phyloP scores from a whole-genome alignment of 768 basidiomycete genomes.

The Boletellus sp. region DNA sequence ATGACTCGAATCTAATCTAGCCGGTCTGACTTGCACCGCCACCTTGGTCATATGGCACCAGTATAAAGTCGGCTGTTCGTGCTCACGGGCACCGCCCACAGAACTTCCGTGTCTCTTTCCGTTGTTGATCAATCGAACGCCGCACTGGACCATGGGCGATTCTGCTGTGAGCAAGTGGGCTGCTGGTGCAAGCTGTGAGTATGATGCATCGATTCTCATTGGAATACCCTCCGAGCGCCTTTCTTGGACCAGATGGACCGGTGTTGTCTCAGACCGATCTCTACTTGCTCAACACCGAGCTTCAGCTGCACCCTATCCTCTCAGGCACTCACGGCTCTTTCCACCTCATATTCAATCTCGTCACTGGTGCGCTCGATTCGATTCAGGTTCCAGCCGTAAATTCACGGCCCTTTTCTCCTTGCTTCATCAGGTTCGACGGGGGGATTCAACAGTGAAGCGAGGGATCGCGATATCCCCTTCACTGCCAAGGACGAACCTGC shows the following conservation, averaged over 20 bases:
- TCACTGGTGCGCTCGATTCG: slow-evolving; percentile 46
- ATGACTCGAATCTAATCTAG: slow-evolving; percentile 24
- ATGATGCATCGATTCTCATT: background rate
- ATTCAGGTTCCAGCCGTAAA: background rate
- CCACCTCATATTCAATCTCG: slow-evolving; percentile 69
- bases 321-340: slow-evolving; percentile 44
- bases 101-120: background rate
- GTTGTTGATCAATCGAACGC: background rate
- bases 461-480: slow-evolving; percentile 57
- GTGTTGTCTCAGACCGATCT: slow-evolving; percentile 77
- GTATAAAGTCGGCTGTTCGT: slow-evolving; percentile 4
- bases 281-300: slow-evolving; percentile 66
- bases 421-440: slow-evolving; percentile 47
- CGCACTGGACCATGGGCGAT: slow-evolving; percentile 24
- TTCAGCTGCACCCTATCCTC: slow-evolving; percentile 75
- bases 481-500: slow-evolving; percentile 59
- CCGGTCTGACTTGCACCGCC: slow-evolving; percentile 22
- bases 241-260: slow-evolving; percentile 58
- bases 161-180: slow-evolving; percentile 33
- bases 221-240: background rate
- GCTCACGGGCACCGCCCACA: background rate
- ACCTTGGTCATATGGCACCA: slow-evolving; percentile 12
- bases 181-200: slow-evolving; percentile 36
- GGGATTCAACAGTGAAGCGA: slow-evolving; percentile 57
- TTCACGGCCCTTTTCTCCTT: background rate